Evolutionary conservation across 1,139 yeast species (phyloP), one percentile per base, ranked within the genome.

Genomic region (Groenewaldozyma sp.): DNA sequence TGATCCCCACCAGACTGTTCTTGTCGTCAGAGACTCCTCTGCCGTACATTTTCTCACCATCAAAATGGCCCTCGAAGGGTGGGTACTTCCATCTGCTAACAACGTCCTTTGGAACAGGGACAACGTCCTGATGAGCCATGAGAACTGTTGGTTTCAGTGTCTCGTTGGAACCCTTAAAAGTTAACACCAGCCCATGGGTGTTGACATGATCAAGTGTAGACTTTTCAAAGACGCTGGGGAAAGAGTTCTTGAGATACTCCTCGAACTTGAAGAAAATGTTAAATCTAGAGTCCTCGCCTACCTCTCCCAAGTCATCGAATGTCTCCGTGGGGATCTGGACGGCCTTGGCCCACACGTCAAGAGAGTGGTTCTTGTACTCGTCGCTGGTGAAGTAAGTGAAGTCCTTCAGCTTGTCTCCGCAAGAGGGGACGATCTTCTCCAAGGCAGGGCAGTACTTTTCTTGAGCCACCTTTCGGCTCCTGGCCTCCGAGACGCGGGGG

Each of bases 121-220:
- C 94, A 9, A 78, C 82, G 54, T 82, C 94, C 56, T 77, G 84
- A 58, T 83, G 95, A 2, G 88, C 88, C 60, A 78, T 71, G 36
- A 82, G 61, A 59, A 82, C 54, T 18, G 79, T 47, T 4, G 94
- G 94, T 56, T 78, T 76, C 50, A 79, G 64, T 3, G 52, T 44
- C 4, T 56, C 34, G 44, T 76, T 62, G 0, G 73, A 54, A 10
- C 94, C 94, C 47, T 72, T 60, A 76, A 83, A 77, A 26, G 78
- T 71, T 56, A 69, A 73, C 18, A 83, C 70, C 46, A 83, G 63
- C 0, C 87, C 91, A 46, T 78, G 72, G 35, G 77, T 71, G 53
- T 82, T 82, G 42, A 82, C 75, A 29, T 65, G 67, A 36, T 75
- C 77, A 24, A 77, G 64, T 41, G 68, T 65, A 39, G 76, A 57